phyloP scores from a whole-genome alignment of 805 yeast species.

The Saturnispora hagleri region DNA sequence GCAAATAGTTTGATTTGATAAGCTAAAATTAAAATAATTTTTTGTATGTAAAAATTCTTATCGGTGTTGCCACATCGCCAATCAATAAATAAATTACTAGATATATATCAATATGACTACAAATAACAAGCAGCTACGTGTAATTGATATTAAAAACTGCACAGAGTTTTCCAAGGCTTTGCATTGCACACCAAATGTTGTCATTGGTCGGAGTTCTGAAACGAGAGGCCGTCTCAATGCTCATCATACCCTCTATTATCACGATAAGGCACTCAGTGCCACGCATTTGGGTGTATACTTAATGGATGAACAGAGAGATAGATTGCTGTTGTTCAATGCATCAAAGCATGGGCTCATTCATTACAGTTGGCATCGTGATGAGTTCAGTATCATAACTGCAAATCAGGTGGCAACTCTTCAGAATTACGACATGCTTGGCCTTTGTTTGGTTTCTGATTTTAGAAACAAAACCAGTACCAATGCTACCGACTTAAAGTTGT shows the following conservation, averaged over 20 bases:
- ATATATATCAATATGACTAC: neutral
- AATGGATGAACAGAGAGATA: neutral
- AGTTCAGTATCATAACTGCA: neutral
- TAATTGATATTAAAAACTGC: neutral
- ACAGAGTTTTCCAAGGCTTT: neutral
- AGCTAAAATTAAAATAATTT: neutral
- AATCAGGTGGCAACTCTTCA: neutral
- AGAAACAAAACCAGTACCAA: neutral
- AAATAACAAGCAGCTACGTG: neutral
- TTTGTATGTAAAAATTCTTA: neutral
- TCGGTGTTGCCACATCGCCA: neutral
- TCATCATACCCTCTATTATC: constrained; percentile 14
- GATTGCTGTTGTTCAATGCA: constrained; percentile 2
- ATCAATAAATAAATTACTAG: neutral
- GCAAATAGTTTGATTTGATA: neutral
- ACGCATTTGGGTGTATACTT: constrained; percentile 13
- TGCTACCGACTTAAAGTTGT: neutral
- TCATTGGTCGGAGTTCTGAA: constrained; percentile 22
- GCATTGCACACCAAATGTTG: neutral
- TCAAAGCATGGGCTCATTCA: constrained; percentile 11
- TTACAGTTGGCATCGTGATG: neutral
- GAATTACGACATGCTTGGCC: constrained; percentile 2
- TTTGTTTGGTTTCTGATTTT: constrained; percentile 5
- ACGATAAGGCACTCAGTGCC: constrained; percentile 21
- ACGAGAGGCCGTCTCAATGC: constrained; percentile 7